These are phyloP conservation scores for Bidens hawaiensis DNA, from an alignment of 140 eudicot species.

Conservation along the genomic window DNA sequence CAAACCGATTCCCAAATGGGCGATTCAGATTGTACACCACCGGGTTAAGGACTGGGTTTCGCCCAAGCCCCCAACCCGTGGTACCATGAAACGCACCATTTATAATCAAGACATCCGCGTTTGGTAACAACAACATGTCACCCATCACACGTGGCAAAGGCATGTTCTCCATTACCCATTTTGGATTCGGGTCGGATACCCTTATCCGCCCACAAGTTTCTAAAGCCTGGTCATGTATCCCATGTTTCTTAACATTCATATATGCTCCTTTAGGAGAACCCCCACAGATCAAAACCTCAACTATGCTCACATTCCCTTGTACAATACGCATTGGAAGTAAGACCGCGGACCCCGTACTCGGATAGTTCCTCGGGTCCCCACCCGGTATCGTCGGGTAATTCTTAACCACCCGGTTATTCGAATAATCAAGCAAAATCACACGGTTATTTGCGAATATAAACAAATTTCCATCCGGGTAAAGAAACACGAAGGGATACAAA, in stretches of 20 bases:
- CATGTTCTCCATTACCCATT: slow-evolving; percentile 75
- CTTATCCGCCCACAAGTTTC: slow-evolving; percentile 57
- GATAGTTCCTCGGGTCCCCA: slow-evolving; percentile 72
- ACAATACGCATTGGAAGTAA: slow-evolving; percentile 55
- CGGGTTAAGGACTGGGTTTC: slow-evolving; percentile 52
- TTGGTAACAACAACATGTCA: slow-evolving; percentile 67
- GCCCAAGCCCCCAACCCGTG: slow-evolving; percentile 53
- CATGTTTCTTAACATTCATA: slow-evolving; percentile 28
- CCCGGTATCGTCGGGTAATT: slow-evolving; percentile 52
- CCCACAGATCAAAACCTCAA: slow-evolving; percentile 82
- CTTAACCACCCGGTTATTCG: slow-evolving; percentile 26
- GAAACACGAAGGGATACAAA: slow-evolving; percentile 67
- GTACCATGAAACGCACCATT: slow-evolving; percentile 57
- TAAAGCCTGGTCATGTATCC: slow-evolving; percentile 41
- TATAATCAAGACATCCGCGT: slow-evolving; percentile 52
- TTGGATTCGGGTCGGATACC: slow-evolving; percentile 48
- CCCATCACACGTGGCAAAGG: slow-evolving; percentile 74
- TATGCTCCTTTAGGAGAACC: slow-evolving; percentile 69
- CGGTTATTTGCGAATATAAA: slow-evolving; percentile 63
- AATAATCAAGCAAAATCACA: slow-evolving; percentile 52
- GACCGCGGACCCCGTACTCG: slow-evolving; percentile 73
- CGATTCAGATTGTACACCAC: slow-evolving; percentile 48
- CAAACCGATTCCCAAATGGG: slow-evolving; percentile 32
- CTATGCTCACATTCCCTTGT: slow-evolving; percentile 12
- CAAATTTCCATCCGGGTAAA: slow-evolving; percentile 53